Base-by-base conservation (phyloP, 2,329 filamentous ascomycete genomes). In the Thermoascus crustaceus region DNA sequence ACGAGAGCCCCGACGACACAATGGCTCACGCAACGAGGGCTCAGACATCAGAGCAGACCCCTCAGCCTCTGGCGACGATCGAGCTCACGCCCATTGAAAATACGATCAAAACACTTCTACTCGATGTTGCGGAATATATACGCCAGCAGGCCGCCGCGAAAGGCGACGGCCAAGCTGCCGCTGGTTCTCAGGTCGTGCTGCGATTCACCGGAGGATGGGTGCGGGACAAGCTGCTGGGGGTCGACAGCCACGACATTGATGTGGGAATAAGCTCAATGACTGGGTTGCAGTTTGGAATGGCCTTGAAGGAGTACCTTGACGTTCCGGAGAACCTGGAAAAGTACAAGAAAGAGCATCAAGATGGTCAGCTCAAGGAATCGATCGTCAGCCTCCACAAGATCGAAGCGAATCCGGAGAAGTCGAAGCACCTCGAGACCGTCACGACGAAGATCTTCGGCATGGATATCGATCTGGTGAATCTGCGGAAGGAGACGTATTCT, bases 381-480 rank as follows among this genome's bases (percentile, higher is more conserved):
- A 69, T 91, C 35, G 80, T 82, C 32, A 81, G 76, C 43, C 70
- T 95, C 20, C 82, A 95, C 69, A 93, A 86, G 59, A 89, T 95
- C 47, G 81, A 82, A 34, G 82, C 82, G 38, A 96, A 96, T 57
- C 89, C 88, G 1, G 87, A 95, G 52, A 95, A 94, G 64, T 94
- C 87, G 13, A 96, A 96, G 64, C 85, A 96, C 55, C 74, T 96
- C 9, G 89, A 94, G 61, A 96, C 89, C 0, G 84, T 86, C 32
- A 94, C 86, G 7, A 86, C 84, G 16, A 82, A 73, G 45, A 78
- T 96, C 39, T 80, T 94, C 52, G 86, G 83, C 1, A 72, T 93
- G 32, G 89, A 96, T 53, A 75, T 95, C 31, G 89, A 98, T 56
- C 80, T 98, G 53, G 91, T 98, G 49, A 98, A 96, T 56, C 68